These are phyloP conservation scores for Begonia masoniana DNA, from an alignment of 306 rosid species.

Conservation along the genomic window DNA sequence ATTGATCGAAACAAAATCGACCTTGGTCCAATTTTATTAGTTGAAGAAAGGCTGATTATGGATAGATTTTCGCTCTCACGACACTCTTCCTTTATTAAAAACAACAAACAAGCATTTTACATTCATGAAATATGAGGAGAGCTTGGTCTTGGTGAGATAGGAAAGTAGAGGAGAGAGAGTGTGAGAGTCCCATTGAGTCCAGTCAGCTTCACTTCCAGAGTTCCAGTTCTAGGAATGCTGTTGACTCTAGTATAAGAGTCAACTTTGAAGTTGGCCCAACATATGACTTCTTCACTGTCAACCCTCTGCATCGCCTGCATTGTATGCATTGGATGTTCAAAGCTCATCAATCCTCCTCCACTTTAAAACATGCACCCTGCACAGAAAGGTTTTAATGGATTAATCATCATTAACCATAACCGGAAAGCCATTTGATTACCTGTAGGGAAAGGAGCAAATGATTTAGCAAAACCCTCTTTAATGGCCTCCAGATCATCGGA, in stretches of 20 bases:
- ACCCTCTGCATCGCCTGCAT: slow-evolving; percentile 88
- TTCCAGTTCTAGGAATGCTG: slow-evolving; percentile 84
- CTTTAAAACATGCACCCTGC: slow-evolving; percentile 92
- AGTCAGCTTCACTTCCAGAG: slow-evolving; percentile 69
- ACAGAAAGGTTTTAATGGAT: neutral
- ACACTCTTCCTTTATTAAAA: too few relatives aligned
- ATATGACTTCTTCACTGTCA: slow-evolving; percentile 85
- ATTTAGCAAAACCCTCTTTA: slow-evolving; percentile 91
- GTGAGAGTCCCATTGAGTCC: slow-evolving; percentile 85
- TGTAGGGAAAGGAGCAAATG: slow-evolving; percentile 92
- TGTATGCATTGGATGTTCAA: slow-evolving; percentile 95
- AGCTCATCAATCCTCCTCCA: slow-evolving; percentile 84
- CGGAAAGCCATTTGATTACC: slow-evolving; percentile 21
- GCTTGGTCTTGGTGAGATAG: too few relatives aligned
- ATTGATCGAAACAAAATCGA: too few relatives aligned
- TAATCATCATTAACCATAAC: neutral
- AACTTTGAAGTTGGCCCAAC: slow-evolving; percentile 91
- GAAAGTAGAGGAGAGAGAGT: too few relatives aligned
- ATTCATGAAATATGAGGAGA: too few relatives aligned
- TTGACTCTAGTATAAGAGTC: slow-evolving; percentile 62
- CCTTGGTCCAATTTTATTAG: too few relatives aligned
- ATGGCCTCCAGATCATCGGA: slow-evolving; percentile 81
- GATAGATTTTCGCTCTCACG: too few relatives aligned
- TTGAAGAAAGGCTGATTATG: too few relatives aligned
- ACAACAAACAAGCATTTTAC: too few relatives aligned